Base-by-base conservation (phyloP, 805 yeast genomes). In the Candida alai region DNA sequence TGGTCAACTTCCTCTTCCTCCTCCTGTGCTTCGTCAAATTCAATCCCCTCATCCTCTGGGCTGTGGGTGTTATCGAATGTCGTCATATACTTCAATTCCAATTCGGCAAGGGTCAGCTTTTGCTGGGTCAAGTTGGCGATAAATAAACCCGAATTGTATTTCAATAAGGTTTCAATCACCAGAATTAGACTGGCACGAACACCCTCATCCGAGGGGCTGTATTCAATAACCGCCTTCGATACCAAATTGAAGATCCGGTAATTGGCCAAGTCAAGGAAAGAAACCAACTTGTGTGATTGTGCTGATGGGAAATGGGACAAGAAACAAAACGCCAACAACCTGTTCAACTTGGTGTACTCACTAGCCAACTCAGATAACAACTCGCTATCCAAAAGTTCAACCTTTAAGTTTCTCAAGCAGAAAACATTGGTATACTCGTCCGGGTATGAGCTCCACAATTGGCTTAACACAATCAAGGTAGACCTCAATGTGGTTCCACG, bases 71-170 rank as follows among this genome's bases (percentile, higher is more conserved):
- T 47, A 18, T 58, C 47, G 33, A 87, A 58, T 1, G 89, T 78
- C 1, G 82, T 70, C 58, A 85, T 84, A 29, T 86, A 60, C 35
- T 72, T 68, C 68, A 87, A 73, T 61, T 66, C 73, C 45, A 67
- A 57, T 16, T 62, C 70, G 13, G 52, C 41, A 17, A 65, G 29
- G 16, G 49, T 46, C 29, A 51, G 37, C 15, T 39, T 41, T 9
- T 45, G 33, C 11, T 43, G 39, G 13, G 43, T 40, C 42, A 65
- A 52, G 5, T 36, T 25, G 19, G 44, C 30, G 9, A 32, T 20
- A 35, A 65, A 56, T 20, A 43, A 39, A 10, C 43, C 47, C n/a
- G 39, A 25, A 40, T 61, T 41, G 9, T 33, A 10, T 24, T 45
- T 45, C 36, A 39, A 60, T 20, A 60, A 47, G 2, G 44, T 37